Percentiles rank a stretch among this genome's conserved stretches.
Conservation (phyloP, 1,139 yeast genomes). For the Kluyveromyces marxianus region DNA sequence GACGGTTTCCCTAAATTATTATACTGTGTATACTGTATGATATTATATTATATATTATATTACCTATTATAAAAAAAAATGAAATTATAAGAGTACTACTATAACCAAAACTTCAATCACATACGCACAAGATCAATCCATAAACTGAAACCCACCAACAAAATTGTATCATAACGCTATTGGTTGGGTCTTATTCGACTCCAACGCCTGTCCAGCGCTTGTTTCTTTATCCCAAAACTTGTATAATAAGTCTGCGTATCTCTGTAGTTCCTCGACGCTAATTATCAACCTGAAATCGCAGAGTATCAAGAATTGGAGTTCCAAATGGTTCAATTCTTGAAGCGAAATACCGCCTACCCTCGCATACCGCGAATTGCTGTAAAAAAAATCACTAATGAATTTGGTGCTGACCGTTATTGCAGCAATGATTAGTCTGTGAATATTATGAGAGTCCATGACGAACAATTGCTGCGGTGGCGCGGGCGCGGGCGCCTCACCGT, state of each 20-base stretch:
- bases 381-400: conserved; percentile 91
- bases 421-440: conserved; percentile 89
- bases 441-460: conserved; percentile 93
- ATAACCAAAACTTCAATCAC: too few species aligned
- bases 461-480: conserved; percentile 46
- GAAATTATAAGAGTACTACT: too few species aligned
- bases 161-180: neutral
- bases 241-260: conserved; percentile 79
- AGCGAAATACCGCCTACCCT: conserved; percentile 96
- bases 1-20: too few species aligned
- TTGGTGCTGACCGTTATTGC: conserved; percentile 95
- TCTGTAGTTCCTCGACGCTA: conserved; percentile 81
- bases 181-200: neutral
- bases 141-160: too few species aligned
- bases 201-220: neutral
- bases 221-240: conserved; percentile 61
- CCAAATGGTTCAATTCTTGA: conserved; percentile 88
- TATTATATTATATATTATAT: too few species aligned
- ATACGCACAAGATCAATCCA: too few species aligned
- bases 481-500: neutral
- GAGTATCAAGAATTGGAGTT: conserved; percentile 75
- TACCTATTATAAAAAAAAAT: too few species aligned
- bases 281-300: conserved; percentile 85
- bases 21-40: too few species aligned
- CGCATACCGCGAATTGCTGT: conserved; percentile 92